phyloP scores from a whole-genome alignment of 2,329 filamentous ascomycete genomes.

The Raffaelea albimanens region DNA sequence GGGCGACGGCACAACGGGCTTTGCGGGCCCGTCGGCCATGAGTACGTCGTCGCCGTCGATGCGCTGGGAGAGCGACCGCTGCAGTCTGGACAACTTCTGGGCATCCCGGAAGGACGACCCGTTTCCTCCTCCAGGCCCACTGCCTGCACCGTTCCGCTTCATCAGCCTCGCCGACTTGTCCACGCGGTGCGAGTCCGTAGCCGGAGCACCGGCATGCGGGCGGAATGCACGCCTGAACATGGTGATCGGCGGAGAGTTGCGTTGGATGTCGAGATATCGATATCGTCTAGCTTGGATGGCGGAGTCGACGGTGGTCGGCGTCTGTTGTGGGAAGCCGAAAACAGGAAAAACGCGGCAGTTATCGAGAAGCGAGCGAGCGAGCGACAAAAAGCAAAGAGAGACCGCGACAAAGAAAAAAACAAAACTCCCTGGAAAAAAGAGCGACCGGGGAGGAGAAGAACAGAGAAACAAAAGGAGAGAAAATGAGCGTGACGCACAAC shows the following conservation, averaged over 20 bases:
- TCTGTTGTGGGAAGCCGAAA: neutral
- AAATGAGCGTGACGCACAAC: slow-evolving; percentile 25
- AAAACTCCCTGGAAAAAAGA: slow-evolving; percentile 1
- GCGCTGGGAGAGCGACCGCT: slow-evolving; percentile 61
- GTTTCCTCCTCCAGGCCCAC: neutral
- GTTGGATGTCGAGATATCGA: neutral
- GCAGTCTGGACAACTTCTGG: slow-evolving; percentile 74
- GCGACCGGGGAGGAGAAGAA: slow-evolving; percentile 35
- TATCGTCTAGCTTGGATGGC: too few relatives aligned
- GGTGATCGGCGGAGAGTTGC: slow-evolving; percentile 21
- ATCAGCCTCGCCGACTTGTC: slow-evolving; percentile 80
- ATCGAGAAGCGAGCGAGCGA: slow-evolving; percentile 2
- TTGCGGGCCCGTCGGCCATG: slow-evolving; percentile 19
- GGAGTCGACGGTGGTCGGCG: neutral
- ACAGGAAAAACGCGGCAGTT: neutral
- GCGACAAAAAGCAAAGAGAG: neutral
- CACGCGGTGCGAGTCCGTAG: slow-evolving; percentile 48
- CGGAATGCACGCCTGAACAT: slow-evolving; percentile 95
- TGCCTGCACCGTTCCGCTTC: slow-evolving; percentile 40
- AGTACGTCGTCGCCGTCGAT: slow-evolving; percentile 23
- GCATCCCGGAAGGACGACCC: slow-evolving; percentile 52
- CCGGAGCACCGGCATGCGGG: slow-evolving; percentile 42
- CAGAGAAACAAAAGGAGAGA: slow-evolving; percentile 23
- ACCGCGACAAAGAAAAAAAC: slow-evolving; percentile 5
- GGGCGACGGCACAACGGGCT: slow-evolving; percentile 41